These are phyloP conservation scores for Epithele typhae DNA, from an alignment of 768 basidiomycete species.

Conservation along the genomic window DNA sequence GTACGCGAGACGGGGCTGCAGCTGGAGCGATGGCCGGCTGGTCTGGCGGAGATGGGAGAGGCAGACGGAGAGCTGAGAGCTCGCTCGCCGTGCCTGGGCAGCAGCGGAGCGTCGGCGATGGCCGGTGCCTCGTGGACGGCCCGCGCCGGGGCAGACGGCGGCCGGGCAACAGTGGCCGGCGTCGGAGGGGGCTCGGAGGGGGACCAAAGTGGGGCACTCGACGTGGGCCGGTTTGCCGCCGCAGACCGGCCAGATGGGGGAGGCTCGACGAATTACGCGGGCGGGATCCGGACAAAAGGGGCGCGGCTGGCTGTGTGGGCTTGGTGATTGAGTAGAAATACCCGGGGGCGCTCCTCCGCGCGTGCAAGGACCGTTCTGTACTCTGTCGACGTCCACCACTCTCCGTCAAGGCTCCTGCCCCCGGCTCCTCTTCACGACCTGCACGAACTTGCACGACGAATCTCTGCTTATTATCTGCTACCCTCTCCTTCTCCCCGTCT, in stretches of 20 bases:
- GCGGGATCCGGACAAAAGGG: conserved; percentile 8
- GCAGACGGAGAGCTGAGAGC: no score
- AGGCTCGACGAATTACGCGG: neutral
- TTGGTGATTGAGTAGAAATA: conserved; percentile 20
- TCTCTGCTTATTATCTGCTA: conserved; percentile 40
- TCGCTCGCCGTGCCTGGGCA: conserved; percentile 15
- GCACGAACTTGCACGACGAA: conserved; percentile 66
- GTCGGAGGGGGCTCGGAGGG: no score
- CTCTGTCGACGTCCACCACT: conserved; percentile 18
- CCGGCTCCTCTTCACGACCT: conserved; percentile 31
- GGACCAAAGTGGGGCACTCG: no score
- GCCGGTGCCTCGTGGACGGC: conserved; percentile 7
- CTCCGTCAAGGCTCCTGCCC: conserved; percentile 14
- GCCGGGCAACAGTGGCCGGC: no score
- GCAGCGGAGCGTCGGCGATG: conserved; percentile 13
- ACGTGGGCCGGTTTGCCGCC: no score
- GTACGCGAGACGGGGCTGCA: no score
- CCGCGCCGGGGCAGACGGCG: no score
- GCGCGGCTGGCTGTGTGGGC: conserved; percentile 13
- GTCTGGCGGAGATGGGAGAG: no score
- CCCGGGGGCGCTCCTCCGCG: conserved; percentile 14
- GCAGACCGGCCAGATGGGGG: conserved; percentile 4
- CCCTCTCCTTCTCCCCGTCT: conserved; percentile 28
- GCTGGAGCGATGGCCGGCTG: no score
- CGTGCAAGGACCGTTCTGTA: conserved; percentile 21